These are phyloP conservation scores for Neophaeococcomyces mojaviensis DNA, from an alignment of 2,329 filamentous ascomycete genomes.

Conservation along the genomic window DNA sequence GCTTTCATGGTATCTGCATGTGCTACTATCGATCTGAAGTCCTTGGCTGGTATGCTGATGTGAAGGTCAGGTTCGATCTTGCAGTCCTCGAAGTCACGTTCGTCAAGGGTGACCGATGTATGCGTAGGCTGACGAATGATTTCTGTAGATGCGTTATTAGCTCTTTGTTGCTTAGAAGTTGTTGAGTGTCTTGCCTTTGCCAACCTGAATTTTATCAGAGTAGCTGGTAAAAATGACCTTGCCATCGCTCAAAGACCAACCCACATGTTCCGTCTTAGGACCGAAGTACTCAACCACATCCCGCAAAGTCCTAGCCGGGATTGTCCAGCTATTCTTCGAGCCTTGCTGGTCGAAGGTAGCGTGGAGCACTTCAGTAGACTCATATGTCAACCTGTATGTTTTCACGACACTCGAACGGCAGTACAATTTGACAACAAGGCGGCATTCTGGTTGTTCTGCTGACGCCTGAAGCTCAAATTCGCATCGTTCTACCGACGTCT, in stretches of 20 bases:
- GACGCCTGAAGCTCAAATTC: slow-evolving; percentile 54
- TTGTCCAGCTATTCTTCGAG: slow-evolving; percentile 52
- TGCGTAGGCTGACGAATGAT: slow-evolving; percentile 58
- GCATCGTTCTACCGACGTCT: slow-evolving; percentile 54
- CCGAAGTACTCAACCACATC: slow-evolving; percentile 60
- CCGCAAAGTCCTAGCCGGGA: slow-evolving; percentile 49
- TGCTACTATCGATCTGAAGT: slow-evolving; percentile 57
- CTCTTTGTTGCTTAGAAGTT: not conserved
- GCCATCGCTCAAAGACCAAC: slow-evolving; percentile 51
- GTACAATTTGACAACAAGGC: slow-evolving; percentile 54
- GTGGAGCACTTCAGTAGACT: slow-evolving; percentile 55
- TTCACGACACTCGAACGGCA: slow-evolving; percentile 58
- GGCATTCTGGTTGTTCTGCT: slow-evolving; percentile 50
- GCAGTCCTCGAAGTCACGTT: slow-evolving; percentile 55
- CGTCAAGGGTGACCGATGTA: slow-evolving; percentile 56
- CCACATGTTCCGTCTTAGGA: slow-evolving; percentile 56
- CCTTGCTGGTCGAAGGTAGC: slow-evolving; percentile 53
- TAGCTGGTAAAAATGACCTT: slow-evolving; percentile 58
- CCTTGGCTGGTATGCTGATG: slow-evolving; percentile 56
- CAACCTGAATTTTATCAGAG: slow-evolving; percentile 56
- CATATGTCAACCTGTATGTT: slow-evolving; percentile 58
- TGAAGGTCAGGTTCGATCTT: slow-evolving; percentile 52
- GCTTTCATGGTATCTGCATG: slow-evolving; percentile 54
- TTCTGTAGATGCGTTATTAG: slow-evolving; percentile 37
- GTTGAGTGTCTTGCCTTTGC: slow-evolving; percentile 41